These are phyloP conservation scores for Cinnamomum micranthum DNA, from an alignment of 164 flowering plant genomes.

Conservation along the genomic window DNA sequence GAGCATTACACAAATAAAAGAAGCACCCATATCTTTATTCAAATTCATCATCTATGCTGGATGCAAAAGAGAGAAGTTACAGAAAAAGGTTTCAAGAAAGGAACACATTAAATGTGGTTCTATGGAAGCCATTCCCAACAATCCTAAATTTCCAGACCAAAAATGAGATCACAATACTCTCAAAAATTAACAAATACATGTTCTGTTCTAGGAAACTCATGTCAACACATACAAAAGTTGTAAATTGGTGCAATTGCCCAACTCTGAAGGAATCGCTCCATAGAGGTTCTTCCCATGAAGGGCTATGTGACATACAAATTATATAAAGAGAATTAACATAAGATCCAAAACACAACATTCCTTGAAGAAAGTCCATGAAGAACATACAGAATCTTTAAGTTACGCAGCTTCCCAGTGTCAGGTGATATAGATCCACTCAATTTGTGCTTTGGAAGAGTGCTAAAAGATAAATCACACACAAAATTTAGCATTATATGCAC, in stretches of 20 bases:
- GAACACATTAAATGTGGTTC: background rate
- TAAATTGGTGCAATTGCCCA: slow-evolving; percentile 86
- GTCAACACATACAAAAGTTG: slow-evolving; percentile 59
- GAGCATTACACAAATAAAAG: background rate
- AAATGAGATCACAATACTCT: background rate
- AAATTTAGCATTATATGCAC: background rate
- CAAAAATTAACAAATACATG: background rate
- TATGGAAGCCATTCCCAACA: background rate
- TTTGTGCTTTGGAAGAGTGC: slow-evolving; percentile 70
- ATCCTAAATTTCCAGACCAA: background rate
- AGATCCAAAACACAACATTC: background rate
- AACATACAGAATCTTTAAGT: no score
- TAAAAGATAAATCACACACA: slow-evolving; percentile 22
- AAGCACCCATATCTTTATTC: background rate
- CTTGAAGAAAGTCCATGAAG: no score
- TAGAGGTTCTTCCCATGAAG: slow-evolving; percentile 78
- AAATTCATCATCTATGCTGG: background rate
- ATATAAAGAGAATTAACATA: slow-evolving; percentile 14
- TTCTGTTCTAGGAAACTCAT: slow-evolving; percentile 1
- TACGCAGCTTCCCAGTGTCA: slow-evolving; percentile 83
- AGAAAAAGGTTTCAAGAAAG: background rate
- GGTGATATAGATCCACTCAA: slow-evolving; percentile 82
- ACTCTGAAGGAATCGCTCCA: slow-evolving; percentile 73
- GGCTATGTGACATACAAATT: slow-evolving; percentile 35
- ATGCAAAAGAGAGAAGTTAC: background rate